Conservation (phyloP, 163 green algal genomes). For the Trebouxiophyceae sp. region DNA sequence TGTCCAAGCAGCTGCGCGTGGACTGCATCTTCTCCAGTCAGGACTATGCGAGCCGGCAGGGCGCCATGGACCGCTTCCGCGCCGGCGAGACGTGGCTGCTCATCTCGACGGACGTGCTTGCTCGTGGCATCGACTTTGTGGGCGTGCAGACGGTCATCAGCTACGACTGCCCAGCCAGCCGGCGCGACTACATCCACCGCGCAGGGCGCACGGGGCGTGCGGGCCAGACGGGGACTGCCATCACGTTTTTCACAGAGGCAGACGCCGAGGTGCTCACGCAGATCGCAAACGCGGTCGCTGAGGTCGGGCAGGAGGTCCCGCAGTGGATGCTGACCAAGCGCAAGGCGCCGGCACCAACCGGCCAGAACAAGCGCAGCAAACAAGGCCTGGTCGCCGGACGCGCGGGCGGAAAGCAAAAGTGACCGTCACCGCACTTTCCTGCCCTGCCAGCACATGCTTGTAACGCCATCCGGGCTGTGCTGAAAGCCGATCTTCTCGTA, state of each 20-base stretch:
- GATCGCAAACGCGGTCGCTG: constrained; percentile 78
- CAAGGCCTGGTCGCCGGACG: neutral
- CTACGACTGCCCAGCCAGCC: constrained; percentile 88
- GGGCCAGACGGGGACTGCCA: constrained; percentile 48
- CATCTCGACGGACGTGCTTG: constrained; percentile 93
- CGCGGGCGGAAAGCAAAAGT: neutral
- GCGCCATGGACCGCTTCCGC: constrained; percentile 84
- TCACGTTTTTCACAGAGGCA: constrained; percentile 94
- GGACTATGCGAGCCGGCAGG: constrained; percentile 46
- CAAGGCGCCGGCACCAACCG: constrained; percentile 23
- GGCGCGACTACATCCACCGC: constrained; percentile 90
- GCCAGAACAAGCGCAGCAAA: neutral
- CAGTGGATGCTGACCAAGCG: constrained; percentile 75
- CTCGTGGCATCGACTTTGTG: constrained; percentile 89
- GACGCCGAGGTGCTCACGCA: constrained; percentile 35
- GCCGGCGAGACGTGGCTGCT: constrained; percentile 67
- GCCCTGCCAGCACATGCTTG: neutral
- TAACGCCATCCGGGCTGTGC: neutral
- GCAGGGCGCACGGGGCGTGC: constrained; percentile 79
- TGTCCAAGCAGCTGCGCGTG: constrained; percentile 74
- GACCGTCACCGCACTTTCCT: neutral
- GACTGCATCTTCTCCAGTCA: constrained; percentile 81
- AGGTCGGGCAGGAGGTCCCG: constrained; percentile 60
- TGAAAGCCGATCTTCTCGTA: neutral
- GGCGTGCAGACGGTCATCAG: constrained; percentile 92